These are phyloP conservation scores for Hypericum androsaemum DNA, from an alignment of 345 rosid genomes.

Conservation along the genomic window DNA sequence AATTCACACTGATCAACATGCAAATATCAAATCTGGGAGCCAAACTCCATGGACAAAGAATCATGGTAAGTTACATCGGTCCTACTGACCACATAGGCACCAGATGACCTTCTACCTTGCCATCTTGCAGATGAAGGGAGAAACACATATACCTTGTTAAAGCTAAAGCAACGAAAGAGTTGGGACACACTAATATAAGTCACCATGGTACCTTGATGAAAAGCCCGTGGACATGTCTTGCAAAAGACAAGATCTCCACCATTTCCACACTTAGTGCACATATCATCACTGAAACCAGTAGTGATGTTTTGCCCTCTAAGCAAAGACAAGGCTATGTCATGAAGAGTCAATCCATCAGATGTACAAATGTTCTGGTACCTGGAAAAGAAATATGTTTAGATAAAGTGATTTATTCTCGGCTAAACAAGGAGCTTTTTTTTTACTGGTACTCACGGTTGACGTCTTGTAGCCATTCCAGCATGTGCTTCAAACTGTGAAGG, in stretches of 20 bases:
- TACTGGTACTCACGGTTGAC: constrained; percentile 82
- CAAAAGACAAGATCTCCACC: constrained; percentile 74
- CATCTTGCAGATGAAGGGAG: no score
- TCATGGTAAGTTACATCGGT: no score
- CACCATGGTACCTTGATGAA: constrained; percentile 50
- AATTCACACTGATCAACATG: no score
- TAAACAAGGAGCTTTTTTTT: no score
- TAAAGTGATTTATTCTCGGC: no score
- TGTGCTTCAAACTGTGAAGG: constrained; percentile 99
- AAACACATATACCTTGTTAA: no score
- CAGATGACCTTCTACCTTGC: no score
- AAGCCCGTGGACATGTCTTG: constrained; percentile 76
- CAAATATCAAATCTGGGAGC: no score
- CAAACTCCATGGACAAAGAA: no score
- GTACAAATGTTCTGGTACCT: constrained; percentile 89
- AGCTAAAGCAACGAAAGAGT: constrained; percentile 6
- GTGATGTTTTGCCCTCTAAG: constrained; percentile 69
- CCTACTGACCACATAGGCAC: no score
- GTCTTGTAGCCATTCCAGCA: constrained; percentile 99
- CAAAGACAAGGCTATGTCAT: constrained; percentile 81
- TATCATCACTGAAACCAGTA: constrained; percentile 67
- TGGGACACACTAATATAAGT: not conserved
- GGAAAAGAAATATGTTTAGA: constrained; percentile 12
- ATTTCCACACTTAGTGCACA: constrained; percentile 83
- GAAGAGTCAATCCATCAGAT: constrained; percentile 75